Conservation (phyloP, 2,329 filamentous ascomycete species). For the Fusarium sp. region DNA sequence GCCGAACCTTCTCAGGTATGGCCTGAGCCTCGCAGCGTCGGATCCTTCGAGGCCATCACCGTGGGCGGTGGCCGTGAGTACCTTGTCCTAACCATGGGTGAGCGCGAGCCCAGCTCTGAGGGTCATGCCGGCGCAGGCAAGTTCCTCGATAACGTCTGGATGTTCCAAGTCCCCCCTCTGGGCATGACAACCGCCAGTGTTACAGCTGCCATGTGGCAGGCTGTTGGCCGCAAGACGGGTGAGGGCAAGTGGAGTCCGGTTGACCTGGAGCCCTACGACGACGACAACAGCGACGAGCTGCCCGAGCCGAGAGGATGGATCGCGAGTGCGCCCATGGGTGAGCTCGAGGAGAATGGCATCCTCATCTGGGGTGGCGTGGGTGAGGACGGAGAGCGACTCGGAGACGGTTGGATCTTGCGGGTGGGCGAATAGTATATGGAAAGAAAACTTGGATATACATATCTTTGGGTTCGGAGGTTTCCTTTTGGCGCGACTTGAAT, state of each 20-base stretch:
- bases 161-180: conserved; percentile 69
- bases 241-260: conserved; percentile 71
- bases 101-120: conserved; percentile 60
- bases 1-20: conserved; percentile 53
- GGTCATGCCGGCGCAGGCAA: conserved; percentile 64
- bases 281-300: conserved; percentile 61
- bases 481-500: conserved; percentile 23
- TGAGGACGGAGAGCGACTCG: conserved; percentile 62
- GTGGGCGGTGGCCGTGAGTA: conserved; percentile 72
- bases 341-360: conserved; percentile 70
- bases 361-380: conserved; percentile 71
- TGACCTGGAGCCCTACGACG: conserved; percentile 60
- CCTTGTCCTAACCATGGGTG: conserved; percentile 71
- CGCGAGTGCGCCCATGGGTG: conserved; percentile 66
- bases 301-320: conserved; percentile 69
- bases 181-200: conserved; percentile 67
- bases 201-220: conserved; percentile 66
- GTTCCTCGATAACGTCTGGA: conserved; percentile 73
- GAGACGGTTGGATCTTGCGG: conserved; percentile 74
- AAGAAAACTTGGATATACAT: conserved; percentile 13
- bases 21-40: conserved; percentile 66
- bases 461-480: conserved; percentile 8
- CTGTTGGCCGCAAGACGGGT: conserved; percentile 63
- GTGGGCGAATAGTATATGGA: conserved; percentile 52
- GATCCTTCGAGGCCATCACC: conserved; percentile 66